Base-by-base conservation (phyloP, 176 grass and related monocot species). In the Rhynchospora tenuis region DNA sequence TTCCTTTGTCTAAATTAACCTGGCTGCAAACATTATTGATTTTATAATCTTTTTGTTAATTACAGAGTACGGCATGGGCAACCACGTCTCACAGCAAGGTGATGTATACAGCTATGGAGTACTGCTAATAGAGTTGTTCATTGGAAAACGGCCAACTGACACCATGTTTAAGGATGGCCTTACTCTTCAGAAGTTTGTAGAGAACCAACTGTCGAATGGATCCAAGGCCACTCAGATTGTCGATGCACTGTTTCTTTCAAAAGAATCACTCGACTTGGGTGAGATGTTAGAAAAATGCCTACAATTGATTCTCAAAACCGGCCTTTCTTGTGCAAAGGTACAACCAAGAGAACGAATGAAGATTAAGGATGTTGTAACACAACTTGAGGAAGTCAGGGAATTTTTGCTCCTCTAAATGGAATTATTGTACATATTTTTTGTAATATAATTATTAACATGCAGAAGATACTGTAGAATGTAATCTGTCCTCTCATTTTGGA, bases 61-160 rank as follows among this genome's bases (percentile, higher is more conserved):
- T 26, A 55, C 78, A 92, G 88, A 90, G 55, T 93, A 93, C 46
- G 82, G 83, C 27, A 54, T 88, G 7, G 88, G 88, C 28, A 77
- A 69, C 42, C 71, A 90, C 70, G 73, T 86, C 12, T 86, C 91
- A 8, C 82, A 24, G 2, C 62, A 86, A 31, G 83, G 80, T 0
- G 91, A 93, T 22, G 75, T 93, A 22, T 93, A 93, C 20, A 90
- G 83, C 80, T 90, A 83, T 22, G 91, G 91, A 56, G 66, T 93
- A 33, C 73, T 90, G 24, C 33, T 88, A 52, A 28, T 93, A 50
- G 88, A 93, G 84, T 64, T 93, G 72, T 71, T 93, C 78, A 92
- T 85, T 15, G 85, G 60, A 8, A 89, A 79, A 73, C 27, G 54
- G 24, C 90, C 90, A 59, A 86, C 88, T 1, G 83, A 93, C 59